These are phyloP conservation scores for Pneumocystis sp. DNA, from an alignment of 1,139 yeast species.

Conservation along the genomic window DNA sequence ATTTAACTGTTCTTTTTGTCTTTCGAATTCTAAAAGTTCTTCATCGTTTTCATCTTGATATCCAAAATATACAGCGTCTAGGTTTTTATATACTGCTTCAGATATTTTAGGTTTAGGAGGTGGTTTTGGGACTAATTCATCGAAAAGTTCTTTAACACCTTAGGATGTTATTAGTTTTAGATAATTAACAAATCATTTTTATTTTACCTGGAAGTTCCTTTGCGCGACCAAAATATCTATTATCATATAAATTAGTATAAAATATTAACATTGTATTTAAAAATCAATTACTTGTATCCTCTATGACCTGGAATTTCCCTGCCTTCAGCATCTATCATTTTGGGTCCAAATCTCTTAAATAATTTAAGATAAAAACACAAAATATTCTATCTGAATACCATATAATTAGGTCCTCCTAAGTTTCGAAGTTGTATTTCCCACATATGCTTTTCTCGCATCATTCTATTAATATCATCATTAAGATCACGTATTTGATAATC, in stretches of 20 bases:
- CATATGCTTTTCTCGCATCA: constrained; percentile 49
- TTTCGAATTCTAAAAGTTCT: constrained; percentile 21
- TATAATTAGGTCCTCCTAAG: constrained; percentile 57
- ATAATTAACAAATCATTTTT: neutral
- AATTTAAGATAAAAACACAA: constrained; percentile 10
- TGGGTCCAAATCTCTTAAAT: constrained; percentile 13
- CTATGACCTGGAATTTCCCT: constrained; percentile 25
- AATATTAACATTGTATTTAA: neutral
- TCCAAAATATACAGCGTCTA: constrained; percentile 36
- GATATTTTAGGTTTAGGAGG: constrained; percentile 8
- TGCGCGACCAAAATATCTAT: constrained; percentile 68
- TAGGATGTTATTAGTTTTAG: neutral
- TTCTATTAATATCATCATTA: constrained; percentile 59
- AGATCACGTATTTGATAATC: constrained; percentile 54
- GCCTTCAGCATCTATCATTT: constrained; percentile 20
- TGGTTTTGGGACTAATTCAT: constrained; percentile 18
- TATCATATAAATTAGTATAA: neutral
- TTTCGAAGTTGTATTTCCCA: constrained; percentile 67
- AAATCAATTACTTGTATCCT: constrained; percentile 30
- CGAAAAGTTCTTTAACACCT: constrained; percentile 37
- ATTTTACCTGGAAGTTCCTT: constrained; percentile 50
- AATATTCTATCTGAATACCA: constrained; percentile 15
- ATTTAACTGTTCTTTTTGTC: constrained; percentile 18
- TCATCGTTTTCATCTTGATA: constrained; percentile 26
- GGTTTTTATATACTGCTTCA: constrained; percentile 18